These are phyloP conservation scores for Stachybotrys chlorohalonatus DNA, from an alignment of 2,329 filamentous ascomycete genomes.

Conservation along the genomic window DNA sequence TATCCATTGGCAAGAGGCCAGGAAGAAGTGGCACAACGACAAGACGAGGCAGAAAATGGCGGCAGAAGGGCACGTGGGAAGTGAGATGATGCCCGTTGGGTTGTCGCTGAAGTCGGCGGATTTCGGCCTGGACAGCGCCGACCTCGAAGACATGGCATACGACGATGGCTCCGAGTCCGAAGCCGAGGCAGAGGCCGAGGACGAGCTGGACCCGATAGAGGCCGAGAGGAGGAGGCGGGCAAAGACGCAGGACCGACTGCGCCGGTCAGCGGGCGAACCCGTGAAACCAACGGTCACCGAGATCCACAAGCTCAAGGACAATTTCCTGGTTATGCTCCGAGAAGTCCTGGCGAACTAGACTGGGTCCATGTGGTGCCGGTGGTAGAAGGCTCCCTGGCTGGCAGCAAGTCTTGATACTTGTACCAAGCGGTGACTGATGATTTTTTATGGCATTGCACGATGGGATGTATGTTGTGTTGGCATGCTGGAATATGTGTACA, in stretches of 20 bases:
- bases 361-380: neutral
- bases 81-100: conserved; percentile 42
- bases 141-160: conserved; percentile 78
- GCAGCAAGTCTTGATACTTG: too few relatives aligned
- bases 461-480: too few relatives aligned
- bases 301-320: conserved; percentile 69
- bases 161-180: conserved; percentile 60
- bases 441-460: too few relatives aligned
- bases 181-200: conserved; percentile 64
- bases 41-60: conserved; percentile 99
- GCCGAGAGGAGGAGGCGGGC: conserved; percentile 72
- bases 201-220: conserved; percentile 78
- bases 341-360: conserved; percentile 65
- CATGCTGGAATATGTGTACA: too few relatives aligned
- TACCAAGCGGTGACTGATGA: too few relatives aligned
- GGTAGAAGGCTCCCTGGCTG: too few relatives aligned
- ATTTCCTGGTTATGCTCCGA: conserved; percentile 75
- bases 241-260: conserved; percentile 70
- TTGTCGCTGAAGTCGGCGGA: conserved; percentile 67
- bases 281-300: conserved; percentile 71
- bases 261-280: conserved; percentile 75
- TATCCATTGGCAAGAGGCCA: conserved; percentile 86
- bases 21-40: conserved; percentile 97
- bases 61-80: conserved; percentile 52
- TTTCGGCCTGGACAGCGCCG: conserved; percentile 82